Evolutionary conservation across 495 filamentous ascomycete genomes (phyloP).

Genomic region (Tuber melanosporum): DNA sequence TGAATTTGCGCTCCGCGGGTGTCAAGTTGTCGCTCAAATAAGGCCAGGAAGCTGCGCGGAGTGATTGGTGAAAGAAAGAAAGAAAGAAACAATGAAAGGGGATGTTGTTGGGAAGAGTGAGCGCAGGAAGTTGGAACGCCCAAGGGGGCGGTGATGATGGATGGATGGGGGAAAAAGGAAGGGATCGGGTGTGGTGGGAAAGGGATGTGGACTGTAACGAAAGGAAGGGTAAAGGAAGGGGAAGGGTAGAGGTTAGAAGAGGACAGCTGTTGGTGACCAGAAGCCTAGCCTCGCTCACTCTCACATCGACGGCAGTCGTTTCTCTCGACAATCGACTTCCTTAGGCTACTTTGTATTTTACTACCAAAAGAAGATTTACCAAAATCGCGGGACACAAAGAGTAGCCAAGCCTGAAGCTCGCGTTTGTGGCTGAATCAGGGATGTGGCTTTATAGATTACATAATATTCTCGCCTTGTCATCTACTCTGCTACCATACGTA

Average conservation of each 20-base stretch:
- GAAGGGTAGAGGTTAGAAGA: background rate
- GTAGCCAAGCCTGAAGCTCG: background rate
- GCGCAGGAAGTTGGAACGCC: background rate
- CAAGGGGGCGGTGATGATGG: slow-evolving; percentile 3
- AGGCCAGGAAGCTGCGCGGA: slow-evolving; percentile 3
- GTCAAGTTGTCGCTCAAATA: background rate
- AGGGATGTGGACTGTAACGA: background rate
- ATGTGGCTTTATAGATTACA: background rate
- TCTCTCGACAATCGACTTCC: background rate
- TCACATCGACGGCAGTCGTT: slow-evolving; percentile 1
- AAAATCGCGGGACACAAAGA: background rate
- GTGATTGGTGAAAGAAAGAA: background rate
- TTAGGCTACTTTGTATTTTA: background rate
- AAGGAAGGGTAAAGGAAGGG: background rate
- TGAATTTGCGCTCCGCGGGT: background rate
- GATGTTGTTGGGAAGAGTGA: background rate
- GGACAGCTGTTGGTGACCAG: background rate
- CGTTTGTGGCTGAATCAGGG: background rate
- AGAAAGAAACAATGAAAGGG: background rate
- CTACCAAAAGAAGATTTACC: background rate
- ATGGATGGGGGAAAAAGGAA: background rate
- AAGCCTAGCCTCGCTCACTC: slow-evolving; percentile 3
- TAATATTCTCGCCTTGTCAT: background rate
- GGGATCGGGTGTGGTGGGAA: background rate
- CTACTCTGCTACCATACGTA: no score